Conservation (phyloP, 2,329 filamentous ascomycete species). For the Xylariaceae sp. region DNA sequence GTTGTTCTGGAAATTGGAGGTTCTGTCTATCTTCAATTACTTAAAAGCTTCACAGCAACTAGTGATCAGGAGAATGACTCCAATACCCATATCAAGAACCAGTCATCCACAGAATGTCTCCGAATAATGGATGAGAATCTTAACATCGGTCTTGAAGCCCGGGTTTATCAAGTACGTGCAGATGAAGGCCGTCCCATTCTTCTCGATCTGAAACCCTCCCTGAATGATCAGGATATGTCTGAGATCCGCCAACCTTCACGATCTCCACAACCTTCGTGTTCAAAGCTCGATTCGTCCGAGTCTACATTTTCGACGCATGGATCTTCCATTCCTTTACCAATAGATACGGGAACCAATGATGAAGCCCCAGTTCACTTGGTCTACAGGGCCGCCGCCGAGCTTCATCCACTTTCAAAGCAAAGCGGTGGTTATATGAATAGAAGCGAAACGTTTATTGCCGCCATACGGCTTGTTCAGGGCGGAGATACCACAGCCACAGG, state of each 20-base stretch:
- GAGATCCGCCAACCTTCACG: no score
- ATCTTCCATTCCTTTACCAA: no score
- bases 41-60: constrained; percentile 1
- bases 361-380: background rate
- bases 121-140: background rate
- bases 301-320: no score
- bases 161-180: constrained; percentile 1
- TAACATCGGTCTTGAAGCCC: constrained; percentile 1
- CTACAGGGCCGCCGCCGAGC: background rate
- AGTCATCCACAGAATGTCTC: background rate
- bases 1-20: constrained; percentile 17
- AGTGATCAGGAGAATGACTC: background rate
- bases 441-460: constrained; percentile 9
- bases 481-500: background rate
- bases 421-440: background rate
- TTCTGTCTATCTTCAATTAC: constrained; percentile 5
- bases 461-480: background rate
- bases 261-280: no score
- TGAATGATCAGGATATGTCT: no score
- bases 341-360: background rate
- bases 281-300: no score
- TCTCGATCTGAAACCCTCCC: background rate
- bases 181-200: background rate
- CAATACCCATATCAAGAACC: background rate
- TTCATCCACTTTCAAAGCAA: background rate